Evolutionary conservation across 768 basidiomycete species (phyloP), one percentile per base, ranked within the genome.

Genomic region (Rubroboletus satanas): DNA sequence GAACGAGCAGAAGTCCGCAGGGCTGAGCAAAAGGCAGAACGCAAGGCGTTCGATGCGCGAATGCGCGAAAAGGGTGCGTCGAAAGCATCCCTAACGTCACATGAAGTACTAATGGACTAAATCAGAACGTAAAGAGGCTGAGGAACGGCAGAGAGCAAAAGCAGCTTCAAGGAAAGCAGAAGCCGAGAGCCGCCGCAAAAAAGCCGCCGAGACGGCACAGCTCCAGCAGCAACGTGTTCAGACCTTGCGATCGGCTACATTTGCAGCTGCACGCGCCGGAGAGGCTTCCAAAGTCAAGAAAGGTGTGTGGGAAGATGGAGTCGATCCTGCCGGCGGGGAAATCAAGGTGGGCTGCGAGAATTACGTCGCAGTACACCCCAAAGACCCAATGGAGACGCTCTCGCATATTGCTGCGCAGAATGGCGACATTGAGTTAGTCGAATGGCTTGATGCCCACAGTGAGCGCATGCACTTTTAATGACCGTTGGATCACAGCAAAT

Each of bases 371-470:
- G 57, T 37, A 11, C 57, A 58, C 5, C 81, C 82, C 11, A 61
- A 74, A 54, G 87, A 89, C 69, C 75, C 74, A n/a, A 71, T 74
- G 58, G 83, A 90, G 70, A 87, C 87, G 37, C 73, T 92, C 11
- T 68, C 85, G 51, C 89, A 90, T 62, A 86, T 92, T 53, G 83
- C 81, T 48, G 76, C 79, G 3, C 71, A 66, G 51, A 73, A 75
- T 51, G 84, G 83, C 10, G 79, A 90, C 69, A 60, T 70, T 7
- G 79, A 78, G 21, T 70, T 91, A 50, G 76, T 87, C 8, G 68
- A 80, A 60, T 90, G 88, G 87, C 78, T 91, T 12, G 80, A 85
- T 69, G 75, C 79, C 5, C 88, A 90, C 66, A 82, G 89, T 89
- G 62, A 61, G 83, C 70, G 48, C 70, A 51, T 38, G 45, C 59